These are phyloP conservation scores for Aspergillus cavernicola DNA, from an alignment of 495 filamentous ascomycete species.

Conservation along the genomic window DNA sequence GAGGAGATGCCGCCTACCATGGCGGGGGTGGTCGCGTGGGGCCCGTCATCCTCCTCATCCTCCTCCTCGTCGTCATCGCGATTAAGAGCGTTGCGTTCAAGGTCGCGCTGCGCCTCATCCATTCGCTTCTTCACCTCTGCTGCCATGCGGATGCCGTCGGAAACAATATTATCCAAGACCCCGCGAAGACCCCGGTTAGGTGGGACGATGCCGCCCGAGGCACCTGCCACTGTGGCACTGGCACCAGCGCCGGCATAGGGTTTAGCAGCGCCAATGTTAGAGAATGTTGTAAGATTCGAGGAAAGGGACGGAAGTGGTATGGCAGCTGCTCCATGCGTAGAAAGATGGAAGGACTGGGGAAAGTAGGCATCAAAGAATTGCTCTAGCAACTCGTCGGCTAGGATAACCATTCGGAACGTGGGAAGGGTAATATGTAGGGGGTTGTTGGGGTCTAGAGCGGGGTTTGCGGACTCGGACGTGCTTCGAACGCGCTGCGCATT, in stretches of 20 bases:
- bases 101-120: conserved; percentile 84
- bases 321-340: conserved; percentile 43
- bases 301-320: conserved; percentile 62
- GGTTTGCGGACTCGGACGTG: conserved; percentile 60
- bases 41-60: conserved; percentile 60
- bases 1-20: conserved; percentile 43
- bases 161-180: conserved; percentile 94
- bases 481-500: conserved; percentile 19
- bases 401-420: conserved; percentile 97
- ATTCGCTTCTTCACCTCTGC: conserved; percentile 84
- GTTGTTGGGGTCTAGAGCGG: conserved; percentile 85
- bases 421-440: conserved; percentile 95
- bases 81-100: conserved; percentile 72
- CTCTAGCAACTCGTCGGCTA: conserved; percentile 92
- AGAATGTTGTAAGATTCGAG: conserved; percentile 75
- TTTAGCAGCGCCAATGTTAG: conserved; percentile 55
- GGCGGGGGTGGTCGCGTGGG: conserved; percentile 15
- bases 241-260: conserved; percentile 34
- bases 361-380: conserved; percentile 89
- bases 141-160: conserved; percentile 92
- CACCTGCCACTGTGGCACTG: conserved; percentile 40
- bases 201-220: conserved; percentile 51
- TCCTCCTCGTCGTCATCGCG: conserved; percentile 76
- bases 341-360: conserved; percentile 66
- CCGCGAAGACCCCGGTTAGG: conserved; percentile 78